phyloP scores from a whole-genome alignment of 495 filamentous ascomycete species.

The Aspergillus olivimuriae region DNA sequence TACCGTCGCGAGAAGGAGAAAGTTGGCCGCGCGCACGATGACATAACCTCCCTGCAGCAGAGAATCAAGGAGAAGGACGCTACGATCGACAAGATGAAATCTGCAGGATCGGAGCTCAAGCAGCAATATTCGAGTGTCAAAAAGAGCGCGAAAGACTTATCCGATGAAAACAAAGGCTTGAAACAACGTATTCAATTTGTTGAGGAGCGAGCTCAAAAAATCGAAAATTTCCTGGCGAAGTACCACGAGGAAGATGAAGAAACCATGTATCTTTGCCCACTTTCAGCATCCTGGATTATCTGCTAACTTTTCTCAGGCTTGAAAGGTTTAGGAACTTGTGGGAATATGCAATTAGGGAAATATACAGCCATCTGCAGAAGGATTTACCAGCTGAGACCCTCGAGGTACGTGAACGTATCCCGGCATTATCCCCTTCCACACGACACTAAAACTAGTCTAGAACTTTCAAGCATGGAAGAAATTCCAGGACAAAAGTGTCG shows the following conservation, averaged over 20 bases:
- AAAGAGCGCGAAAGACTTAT: background rate
- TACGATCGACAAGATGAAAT: background rate
- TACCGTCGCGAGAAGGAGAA: background rate
- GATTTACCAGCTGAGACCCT: background rate
- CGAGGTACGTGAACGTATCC: background rate
- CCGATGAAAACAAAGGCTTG: background rate
- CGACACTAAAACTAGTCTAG: background rate
- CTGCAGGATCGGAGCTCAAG: background rate
- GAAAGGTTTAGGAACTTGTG: background rate
- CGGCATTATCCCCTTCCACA: background rate
- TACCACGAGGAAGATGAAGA: background rate
- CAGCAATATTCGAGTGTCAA: background rate
- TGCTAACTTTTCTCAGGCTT: background rate
- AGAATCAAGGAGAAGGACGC: background rate
- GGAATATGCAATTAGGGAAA: background rate
- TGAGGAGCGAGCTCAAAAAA: background rate
- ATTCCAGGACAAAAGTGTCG: background rate
- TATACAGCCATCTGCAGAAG: background rate
- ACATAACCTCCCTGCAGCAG: background rate
- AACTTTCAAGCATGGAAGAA: background rate
- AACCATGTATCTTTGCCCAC: background rate
- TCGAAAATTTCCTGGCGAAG: background rate
- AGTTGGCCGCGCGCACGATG: background rate
- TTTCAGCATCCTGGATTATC: background rate
- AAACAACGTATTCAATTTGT: background rate